Percentiles rank a stretch among this genome's conserved stretches.
Evolutionary conservation across 2,329 filamentous ascomycete species (phyloP).

Genomic region (Didymella arachidicola): DNA sequence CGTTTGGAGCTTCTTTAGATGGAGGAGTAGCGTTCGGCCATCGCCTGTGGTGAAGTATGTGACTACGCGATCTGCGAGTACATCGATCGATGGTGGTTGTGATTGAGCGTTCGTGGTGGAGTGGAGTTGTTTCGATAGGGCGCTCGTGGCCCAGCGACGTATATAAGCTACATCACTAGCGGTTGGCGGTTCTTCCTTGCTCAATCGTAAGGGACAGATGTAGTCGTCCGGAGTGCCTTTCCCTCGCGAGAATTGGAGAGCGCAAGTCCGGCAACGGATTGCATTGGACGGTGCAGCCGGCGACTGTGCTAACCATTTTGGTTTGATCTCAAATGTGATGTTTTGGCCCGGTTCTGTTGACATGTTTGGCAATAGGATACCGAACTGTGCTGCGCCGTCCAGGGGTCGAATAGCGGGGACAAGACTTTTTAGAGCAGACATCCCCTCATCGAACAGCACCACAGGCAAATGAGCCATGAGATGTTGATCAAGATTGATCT

Average conservation of each 20-base stretch:
- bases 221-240: slow-evolving; percentile 23
- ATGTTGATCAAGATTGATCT: slow-evolving; percentile 19
- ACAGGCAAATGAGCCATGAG: slow-evolving; percentile 17
- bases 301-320: slow-evolving; percentile 59
- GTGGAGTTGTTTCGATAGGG: slow-evolving; percentile 10
- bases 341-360: slow-evolving; percentile 30
- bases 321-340: slow-evolving; percentile 55
- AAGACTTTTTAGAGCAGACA: slow-evolving; percentile 7
- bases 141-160: slow-evolving; percentile 23
- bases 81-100: neutral
- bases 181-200: slow-evolving; percentile 35
- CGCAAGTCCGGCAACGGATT: slow-evolving; percentile 57
- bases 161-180: slow-evolving; percentile 28
- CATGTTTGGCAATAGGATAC: slow-evolving; percentile 46
- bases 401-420: slow-evolving; percentile 20
- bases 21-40: slow-evolving; percentile 48
- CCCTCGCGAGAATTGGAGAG: slow-evolving; percentile 49
- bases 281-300: slow-evolving; percentile 53
- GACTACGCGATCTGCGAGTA: slow-evolving; percentile 26
- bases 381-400: slow-evolving; percentile 22
- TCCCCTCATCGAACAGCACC: slow-evolving; percentile 8
- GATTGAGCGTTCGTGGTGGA: neutral
- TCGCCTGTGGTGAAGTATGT: slow-evolving; percentile 41
- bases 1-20: slow-evolving; percentile 49
- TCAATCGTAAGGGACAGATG: slow-evolving; percentile 54